phyloP scores from a whole-genome alignment of 2,329 filamentous ascomycete genomes.

The Alternaria solani region DNA sequence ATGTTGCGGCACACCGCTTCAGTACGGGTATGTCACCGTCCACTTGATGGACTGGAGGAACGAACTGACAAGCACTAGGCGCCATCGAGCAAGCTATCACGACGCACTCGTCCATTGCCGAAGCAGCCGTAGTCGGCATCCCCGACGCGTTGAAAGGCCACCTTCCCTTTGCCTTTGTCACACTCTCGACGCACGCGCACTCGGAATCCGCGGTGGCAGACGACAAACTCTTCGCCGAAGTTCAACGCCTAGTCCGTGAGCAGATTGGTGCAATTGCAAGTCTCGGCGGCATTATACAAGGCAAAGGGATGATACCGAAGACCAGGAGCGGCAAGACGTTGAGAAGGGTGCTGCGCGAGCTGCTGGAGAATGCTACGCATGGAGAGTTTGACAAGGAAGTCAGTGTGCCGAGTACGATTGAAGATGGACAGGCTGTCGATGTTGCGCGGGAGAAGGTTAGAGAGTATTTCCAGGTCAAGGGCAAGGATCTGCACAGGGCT shows the following conservation, averaged over 20 bases:
- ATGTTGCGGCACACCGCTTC: constrained; percentile 91
- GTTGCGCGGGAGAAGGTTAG: constrained; percentile 74
- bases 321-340: constrained; percentile 93
- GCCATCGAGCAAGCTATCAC: constrained; percentile 91
- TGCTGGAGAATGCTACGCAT: constrained; percentile 82
- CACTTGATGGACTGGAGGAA: background rate
- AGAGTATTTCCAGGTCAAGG: constrained; percentile 73
- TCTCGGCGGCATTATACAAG: constrained; percentile 85
- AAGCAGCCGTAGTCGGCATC: constrained; percentile 86
- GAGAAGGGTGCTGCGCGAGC: constrained; percentile 78
- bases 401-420: constrained; percentile 81
- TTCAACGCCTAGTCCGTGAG: constrained; percentile 75
- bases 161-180: constrained; percentile 88
- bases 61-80: constrained; percentile 58
- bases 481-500: constrained; percentile 48
- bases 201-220: constrained; percentile 61
- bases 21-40: constrained; percentile 72
- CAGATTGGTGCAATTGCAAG: constrained; percentile 89
- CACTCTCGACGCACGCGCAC: constrained; percentile 62
- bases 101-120: constrained; percentile 78
- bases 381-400: constrained; percentile 77
- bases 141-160: constrained; percentile 89
- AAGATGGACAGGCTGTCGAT: constrained; percentile 78
- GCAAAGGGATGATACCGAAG: constrained; percentile 87
- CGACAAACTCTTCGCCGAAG: constrained; percentile 64